Percentiles rank a stretch among this genome's conserved stretches.
Conservation (phyloP, 2,329 filamentous ascomycete genomes). For the Fusarium piperis region DNA sequence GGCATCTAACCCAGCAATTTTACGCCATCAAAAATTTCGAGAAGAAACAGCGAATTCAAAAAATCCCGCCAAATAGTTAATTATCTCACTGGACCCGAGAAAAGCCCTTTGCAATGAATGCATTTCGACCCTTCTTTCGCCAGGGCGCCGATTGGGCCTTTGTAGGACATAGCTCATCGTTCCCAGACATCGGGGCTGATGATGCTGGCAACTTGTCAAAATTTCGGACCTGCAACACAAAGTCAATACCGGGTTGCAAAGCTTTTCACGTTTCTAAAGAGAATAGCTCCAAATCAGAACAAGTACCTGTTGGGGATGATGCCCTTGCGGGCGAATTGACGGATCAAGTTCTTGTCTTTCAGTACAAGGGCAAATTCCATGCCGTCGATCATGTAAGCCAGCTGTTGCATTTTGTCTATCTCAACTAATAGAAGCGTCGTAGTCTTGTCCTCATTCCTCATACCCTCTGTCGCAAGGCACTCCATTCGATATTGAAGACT, state of each 20-base stretch:
- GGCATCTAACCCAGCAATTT: not conserved
- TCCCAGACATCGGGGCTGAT: slow-evolving; percentile 59
- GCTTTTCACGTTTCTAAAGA: slow-evolving; percentile 62
- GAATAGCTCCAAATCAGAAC: slow-evolving; percentile 49
- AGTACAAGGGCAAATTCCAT: slow-evolving; percentile 70
- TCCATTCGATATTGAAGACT: slow-evolving; percentile 78
- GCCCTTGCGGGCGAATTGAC: slow-evolving; percentile 52
- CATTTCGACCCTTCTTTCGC: slow-evolving; percentile 23
- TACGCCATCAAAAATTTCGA: not conserved
- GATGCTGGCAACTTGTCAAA: slow-evolving; percentile 50
- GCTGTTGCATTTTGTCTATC: not conserved
- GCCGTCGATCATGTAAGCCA: slow-evolving; percentile 72
- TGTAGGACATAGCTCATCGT: slow-evolving; percentile 64
- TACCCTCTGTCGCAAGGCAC: slow-evolving; percentile 71
- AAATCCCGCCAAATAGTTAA: not conserved
- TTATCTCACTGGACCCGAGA: not conserved
- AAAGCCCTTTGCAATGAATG: slow-evolving; percentile 29
- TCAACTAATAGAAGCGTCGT: not conserved
- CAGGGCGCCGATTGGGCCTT: slow-evolving; percentile 56
- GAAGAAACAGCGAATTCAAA: not conserved
- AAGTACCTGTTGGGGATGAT: slow-evolving; percentile 50
- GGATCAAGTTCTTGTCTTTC: slow-evolving; percentile 73
- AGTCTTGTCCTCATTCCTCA: slow-evolving; percentile 75
- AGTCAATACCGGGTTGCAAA: slow-evolving; percentile 66
- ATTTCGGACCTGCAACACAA: slow-evolving; percentile 49